Conservation (phyloP, 768 basidiomycete genomes). For the Lactifluus subvellereus region DNA sequence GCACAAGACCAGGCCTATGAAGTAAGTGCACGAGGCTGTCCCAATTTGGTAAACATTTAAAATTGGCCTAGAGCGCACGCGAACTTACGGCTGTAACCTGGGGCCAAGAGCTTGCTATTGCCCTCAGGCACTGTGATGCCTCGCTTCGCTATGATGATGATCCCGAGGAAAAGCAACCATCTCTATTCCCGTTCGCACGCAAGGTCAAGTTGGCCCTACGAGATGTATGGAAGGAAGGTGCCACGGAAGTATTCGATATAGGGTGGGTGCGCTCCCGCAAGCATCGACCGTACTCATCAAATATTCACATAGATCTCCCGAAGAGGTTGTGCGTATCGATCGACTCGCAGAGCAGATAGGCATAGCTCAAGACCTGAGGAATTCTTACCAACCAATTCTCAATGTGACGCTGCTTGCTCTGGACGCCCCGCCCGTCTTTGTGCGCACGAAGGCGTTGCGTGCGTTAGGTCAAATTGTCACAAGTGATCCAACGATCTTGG, state of each 20-base stretch:
- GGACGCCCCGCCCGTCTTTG: constrained; percentile 82
- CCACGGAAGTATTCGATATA: constrained; percentile 73
- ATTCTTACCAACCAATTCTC: constrained; percentile 80
- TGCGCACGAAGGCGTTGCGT: constrained; percentile 89
- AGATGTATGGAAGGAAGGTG: constrained; percentile 66
- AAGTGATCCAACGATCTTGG: constrained; percentile 79
- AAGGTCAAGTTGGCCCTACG: constrained; percentile 59
- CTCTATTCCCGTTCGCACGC: constrained; percentile 45
- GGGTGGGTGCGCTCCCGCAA: constrained; percentile 45
- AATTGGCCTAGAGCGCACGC: constrained; percentile 60
- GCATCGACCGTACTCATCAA: not conserved
- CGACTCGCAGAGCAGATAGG: constrained; percentile 70
- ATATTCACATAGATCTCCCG: constrained; percentile 47
- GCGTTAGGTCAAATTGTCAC: constrained; percentile 87
- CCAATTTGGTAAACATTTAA: constrained; percentile 10
- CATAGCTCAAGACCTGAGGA: constrained; percentile 65
- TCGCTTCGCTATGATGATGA: constrained; percentile 42
- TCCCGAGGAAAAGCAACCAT: constrained; percentile 27
- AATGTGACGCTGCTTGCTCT: constrained; percentile 71
- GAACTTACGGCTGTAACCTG: constrained; percentile 76
- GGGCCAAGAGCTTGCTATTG: constrained; percentile 76
- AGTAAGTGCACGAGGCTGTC: constrained; percentile 38
- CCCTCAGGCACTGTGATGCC: constrained; percentile 52
- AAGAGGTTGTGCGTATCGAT: constrained; percentile 65
- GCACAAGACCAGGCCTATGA: constrained; percentile 78